A percentile compares a stretch with the other conserved stretches of the same genome.
Conservation (phyloP, 1,284 basidiomycete species). For the Hymenochaete sp. region DNA sequence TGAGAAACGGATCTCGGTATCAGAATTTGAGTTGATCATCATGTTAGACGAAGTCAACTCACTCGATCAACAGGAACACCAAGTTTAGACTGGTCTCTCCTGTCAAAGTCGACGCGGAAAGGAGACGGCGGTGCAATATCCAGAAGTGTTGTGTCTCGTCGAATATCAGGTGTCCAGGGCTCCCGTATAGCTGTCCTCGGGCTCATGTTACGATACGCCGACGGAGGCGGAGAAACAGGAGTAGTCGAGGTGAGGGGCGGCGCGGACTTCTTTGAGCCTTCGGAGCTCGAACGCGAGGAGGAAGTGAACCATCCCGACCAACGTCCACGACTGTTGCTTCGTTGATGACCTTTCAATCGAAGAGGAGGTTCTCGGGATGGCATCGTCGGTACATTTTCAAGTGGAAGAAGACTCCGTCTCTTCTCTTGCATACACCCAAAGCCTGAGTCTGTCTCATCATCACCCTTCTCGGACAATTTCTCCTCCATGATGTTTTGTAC, state of each 20-base stretch:
- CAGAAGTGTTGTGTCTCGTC: slow-evolving; percentile 9
- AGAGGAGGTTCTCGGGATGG: slow-evolving; percentile 8
- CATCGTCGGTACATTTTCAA: slow-evolving; percentile 5
- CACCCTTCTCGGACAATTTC: slow-evolving; percentile 3
- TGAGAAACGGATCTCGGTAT: neutral
- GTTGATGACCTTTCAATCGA: slow-evolving; percentile 9
- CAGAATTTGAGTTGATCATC: neutral
- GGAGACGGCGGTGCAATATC: slow-evolving; percentile 15
- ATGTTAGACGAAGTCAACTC: too few species aligned
- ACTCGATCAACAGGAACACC: slow-evolving; percentile 2
- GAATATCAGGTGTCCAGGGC: too few species aligned
- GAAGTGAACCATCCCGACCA: slow-evolving; percentile 15
- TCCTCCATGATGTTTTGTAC: slow-evolving; percentile 6
- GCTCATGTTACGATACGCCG: slow-evolving; percentile 5
- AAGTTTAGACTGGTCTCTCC: slow-evolving; percentile 3
- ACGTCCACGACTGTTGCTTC: slow-evolving; percentile 7
- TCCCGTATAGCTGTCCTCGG: too few species aligned
- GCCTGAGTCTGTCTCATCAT: slow-evolving; percentile 14
- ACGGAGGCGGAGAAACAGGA: slow-evolving; percentile 12
- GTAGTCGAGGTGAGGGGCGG: neutral
- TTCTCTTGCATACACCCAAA: slow-evolving; percentile 14
- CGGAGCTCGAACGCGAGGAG: slow-evolving; percentile 6
- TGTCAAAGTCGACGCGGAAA: slow-evolving; percentile 16
- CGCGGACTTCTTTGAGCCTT: slow-evolving; percentile 3
- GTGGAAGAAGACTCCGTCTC: too few species aligned